Evolutionary conservation across 2,329 filamentous ascomycete genomes (phyloP).

Genomic region (Canariomyces notabilis): DNA sequence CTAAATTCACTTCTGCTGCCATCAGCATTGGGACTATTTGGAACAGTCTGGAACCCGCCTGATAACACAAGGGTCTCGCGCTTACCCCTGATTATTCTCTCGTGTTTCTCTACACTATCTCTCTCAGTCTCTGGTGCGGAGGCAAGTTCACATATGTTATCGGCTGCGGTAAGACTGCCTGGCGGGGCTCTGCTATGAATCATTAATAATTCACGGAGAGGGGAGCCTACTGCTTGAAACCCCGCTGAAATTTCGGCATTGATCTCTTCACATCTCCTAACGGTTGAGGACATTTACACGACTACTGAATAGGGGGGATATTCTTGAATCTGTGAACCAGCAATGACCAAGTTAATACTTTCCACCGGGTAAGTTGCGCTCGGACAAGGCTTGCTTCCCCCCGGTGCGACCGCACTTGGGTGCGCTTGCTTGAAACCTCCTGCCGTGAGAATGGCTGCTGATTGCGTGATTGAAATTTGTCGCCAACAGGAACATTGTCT

Average conservation of each 20-base stretch:
- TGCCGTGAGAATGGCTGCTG: slow-evolving; percentile 22
- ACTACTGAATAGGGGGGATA: too few species aligned
- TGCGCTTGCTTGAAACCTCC: slow-evolving; percentile 4
- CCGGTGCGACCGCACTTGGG: background rate
- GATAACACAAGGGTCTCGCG: slow-evolving; percentile 1
- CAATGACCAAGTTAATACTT: slow-evolving; percentile 73
- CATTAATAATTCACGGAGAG: slow-evolving; percentile 22
- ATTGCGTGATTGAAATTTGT: slow-evolving; percentile 22
- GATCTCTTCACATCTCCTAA: background rate
- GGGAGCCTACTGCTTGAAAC: background rate
- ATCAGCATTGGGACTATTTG: background rate
- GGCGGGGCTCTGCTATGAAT: slow-evolving; percentile 22
- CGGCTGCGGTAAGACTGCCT: slow-evolving; percentile 3
- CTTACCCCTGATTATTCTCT: slow-evolving; percentile 5
- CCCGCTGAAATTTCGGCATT: slow-evolving; percentile 11
- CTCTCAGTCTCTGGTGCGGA: background rate
- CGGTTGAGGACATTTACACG: background rate
- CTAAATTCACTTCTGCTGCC: background rate
- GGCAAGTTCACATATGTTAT: too few species aligned
- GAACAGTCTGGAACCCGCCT: slow-evolving; percentile 3
- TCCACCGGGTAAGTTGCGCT: slow-evolving; percentile 70
- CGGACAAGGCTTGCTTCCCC: too few species aligned
- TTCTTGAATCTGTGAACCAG: slow-evolving; percentile 17
- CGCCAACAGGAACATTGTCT: slow-evolving; percentile 83
- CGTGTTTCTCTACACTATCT: too few species aligned